Conservation (phyloP, 108 stramenopile genomes). For the Chaetoceros muelleri region DNA sequence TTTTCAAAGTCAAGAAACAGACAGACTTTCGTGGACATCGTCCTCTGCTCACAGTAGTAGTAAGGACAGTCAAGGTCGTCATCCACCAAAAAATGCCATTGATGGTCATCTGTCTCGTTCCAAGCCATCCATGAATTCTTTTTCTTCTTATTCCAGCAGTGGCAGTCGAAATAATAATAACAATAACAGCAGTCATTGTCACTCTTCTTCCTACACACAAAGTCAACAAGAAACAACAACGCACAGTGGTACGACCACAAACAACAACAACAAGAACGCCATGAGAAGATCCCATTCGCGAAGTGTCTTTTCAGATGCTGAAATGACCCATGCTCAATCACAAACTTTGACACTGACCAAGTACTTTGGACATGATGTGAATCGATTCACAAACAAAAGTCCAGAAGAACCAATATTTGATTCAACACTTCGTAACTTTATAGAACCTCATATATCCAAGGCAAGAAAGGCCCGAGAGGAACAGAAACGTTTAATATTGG, state of each 20-base stretch:
- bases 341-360: neutral
- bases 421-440: conserved; percentile 6
- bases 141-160: neutral
- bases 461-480: conserved; percentile 21
- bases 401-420: conserved; percentile 18
- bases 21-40: neutral
- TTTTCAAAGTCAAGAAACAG: neutral
- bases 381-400: conserved; percentile 5
- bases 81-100: too few species aligned
- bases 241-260: too few species aligned
- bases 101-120: too few species aligned
- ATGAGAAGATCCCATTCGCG: neutral
- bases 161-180: neutral
- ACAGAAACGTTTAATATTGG: neutral
- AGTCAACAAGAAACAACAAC: too few species aligned
- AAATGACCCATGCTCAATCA: neutral
- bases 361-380: conserved; percentile 17
- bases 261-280: too few species aligned
- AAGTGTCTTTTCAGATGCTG: neutral
- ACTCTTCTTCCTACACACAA: too few species aligned
- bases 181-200: neutral
- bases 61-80: neutral
- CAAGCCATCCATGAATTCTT: too few species aligned
- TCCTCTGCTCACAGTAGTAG: neutral
- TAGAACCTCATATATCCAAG: conserved; percentile 26